Evolutionary conservation across 2,329 filamentous ascomycete genomes (phyloP), one percentile per base, ranked within the genome.

Genomic region (Penicillium sp.): DNA sequence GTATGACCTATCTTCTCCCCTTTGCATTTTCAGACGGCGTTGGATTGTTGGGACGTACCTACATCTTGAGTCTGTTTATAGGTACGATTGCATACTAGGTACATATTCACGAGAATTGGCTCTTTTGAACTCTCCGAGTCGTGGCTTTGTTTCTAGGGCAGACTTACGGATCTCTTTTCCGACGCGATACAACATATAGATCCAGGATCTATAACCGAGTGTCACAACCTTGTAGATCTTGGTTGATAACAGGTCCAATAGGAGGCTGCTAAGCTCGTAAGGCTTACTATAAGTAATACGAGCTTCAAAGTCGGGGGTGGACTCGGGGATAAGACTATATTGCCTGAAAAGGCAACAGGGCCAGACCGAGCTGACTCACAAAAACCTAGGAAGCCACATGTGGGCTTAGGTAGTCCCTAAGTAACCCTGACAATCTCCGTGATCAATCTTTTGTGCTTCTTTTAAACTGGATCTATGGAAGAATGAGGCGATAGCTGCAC

Each of bases 11-110:
- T 35, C 39, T 28, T 29, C 25, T 13, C 12, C n/a, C 18, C 39
- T 18, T 33, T 49, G 50, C 50, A 52, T 54, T 47, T 46, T 23
- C 20, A 39, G 41, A 35, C 37, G 46, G 53, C 46, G 50, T 50
- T 50, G 43, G 24, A 46, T 29, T 24, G 12, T 20, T 29, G 46
- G 42, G n/a, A 44, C 39, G 20, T 23, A 23, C 46, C 15, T 39
- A 35, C 28, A 12, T 51, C 13, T 33, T 29, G 32, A 35, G 43
- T 38, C 13, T 8, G 25, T 47, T 31, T 49, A 39, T 42, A 27
- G 24, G 50, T 29, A 48, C 15, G 28, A 33, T 25, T 40, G 33
- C 27, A 44, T 18, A 40, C 32, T 37, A 27, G 49, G 47, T 50
- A 54, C 40, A 47, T 47, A 51, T 27, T 50, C 18, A 39, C 24